Evolutionary conservation across 768 basidiomycete species (phyloP).

Genomic region (Rhizopogon vesiculosus): DNA sequence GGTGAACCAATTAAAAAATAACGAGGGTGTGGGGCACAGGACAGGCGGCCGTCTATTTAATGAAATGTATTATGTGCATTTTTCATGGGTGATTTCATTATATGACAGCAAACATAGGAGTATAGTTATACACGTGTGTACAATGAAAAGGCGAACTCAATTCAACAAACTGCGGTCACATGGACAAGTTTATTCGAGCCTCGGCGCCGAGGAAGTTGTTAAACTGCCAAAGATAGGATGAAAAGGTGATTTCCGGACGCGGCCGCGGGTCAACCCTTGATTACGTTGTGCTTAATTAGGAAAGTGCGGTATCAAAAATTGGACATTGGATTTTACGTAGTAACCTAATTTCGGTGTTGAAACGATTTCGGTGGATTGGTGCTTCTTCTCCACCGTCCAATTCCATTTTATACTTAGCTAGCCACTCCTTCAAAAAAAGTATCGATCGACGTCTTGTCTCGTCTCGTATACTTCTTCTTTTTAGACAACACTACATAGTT

Average conservation of each 20-base stretch:
- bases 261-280: constrained; percentile 33
- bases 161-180: background rate
- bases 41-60: background rate
- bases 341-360: constrained; percentile 28
- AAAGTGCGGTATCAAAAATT: constrained; percentile 28
- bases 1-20: constrained; percentile 6
- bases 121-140: no score
- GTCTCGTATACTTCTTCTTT: constrained; percentile 19
- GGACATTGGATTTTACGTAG: constrained; percentile 24
- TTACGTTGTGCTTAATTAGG: constrained; percentile 26
- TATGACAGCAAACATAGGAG: background rate
- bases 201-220: constrained; percentile 39
- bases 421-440: constrained; percentile 3
- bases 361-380: constrained; percentile 20
- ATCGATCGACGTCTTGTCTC: constrained; percentile 27
- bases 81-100: background rate
- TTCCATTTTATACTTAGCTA: constrained; percentile 32
- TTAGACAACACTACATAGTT: constrained; percentile 23
- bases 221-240: constrained; percentile 15
- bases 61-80: background rate
- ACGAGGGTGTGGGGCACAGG: constrained; percentile 13
- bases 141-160: background rate
- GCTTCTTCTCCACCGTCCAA: constrained; percentile 30
- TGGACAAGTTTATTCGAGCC: constrained; percentile 12
- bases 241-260: constrained; percentile 35